Evolutionary conservation across 495 filamentous ascomycete genomes (phyloP).

Genomic region (Aspergillus panamensis): DNA sequence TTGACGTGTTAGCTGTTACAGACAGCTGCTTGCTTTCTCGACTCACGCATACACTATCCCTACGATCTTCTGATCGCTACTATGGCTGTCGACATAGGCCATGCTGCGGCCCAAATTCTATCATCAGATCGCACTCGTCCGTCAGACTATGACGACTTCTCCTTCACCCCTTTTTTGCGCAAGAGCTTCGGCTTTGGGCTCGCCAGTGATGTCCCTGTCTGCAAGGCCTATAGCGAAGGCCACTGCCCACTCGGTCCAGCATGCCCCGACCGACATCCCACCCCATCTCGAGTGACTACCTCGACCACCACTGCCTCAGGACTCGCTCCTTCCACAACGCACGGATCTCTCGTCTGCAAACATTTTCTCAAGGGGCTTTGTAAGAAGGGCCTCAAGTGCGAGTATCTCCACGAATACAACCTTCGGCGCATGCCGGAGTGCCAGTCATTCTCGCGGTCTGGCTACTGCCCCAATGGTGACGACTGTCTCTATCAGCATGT

Average conservation of each 20-base stretch:
- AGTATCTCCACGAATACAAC: conserved; percentile 98
- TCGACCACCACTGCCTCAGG: conserved; percentile 54
- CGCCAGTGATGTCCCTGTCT: conserved; percentile 67
- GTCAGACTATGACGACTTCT: conserved; percentile 59
- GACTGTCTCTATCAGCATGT: conserved; percentile 96
- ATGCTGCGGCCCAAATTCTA: conserved; percentile 34
- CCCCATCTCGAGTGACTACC: conserved; percentile 44
- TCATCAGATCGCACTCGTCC: conserved; percentile 45
- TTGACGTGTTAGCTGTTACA: no score
- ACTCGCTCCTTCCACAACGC: conserved; percentile 46
- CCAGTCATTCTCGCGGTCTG: conserved; percentile 83
- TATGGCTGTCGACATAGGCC: conserved; percentile 41
- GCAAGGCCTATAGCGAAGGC: conserved; percentile 74
- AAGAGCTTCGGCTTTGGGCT: conserved; percentile 75
- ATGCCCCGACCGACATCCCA: conserved; percentile 66
- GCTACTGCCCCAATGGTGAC: conserved; percentile 92
- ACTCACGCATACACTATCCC: not conserved
- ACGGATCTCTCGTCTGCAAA: conserved; percentile 83
- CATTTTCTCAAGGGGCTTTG: conserved; percentile 97
- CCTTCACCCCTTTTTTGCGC: conserved; percentile 71
- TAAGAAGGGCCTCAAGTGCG: conserved; percentile 93
- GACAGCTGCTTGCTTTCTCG: not conserved
- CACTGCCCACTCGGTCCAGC: conserved; percentile 73
- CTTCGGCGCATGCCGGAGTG: conserved; percentile 97
- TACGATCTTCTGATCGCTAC: not conserved